phyloP scores from a whole-genome alignment of 176 grass and related monocot genomes.

The bread wheat (Triticum aestivum) region IWGSC_CS_RefSeq_v2.1 NC_057810.1:31247627-31248126 shows the following conservation, averaged over 20 bases:
- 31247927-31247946: not conserved
- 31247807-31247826: no score
- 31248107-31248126: conserved; percentile 23
- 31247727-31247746: no score
- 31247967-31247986: not conserved
- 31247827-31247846: no score
- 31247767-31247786: no score
- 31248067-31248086: not conserved
- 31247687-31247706: no score
- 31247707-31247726: no score
- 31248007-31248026: conserved; percentile 56
- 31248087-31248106: not conserved
- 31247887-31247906: conserved; percentile 38
- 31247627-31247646: no score
- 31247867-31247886: conserved; percentile 60
- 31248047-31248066: conserved; percentile 27
- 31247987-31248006: conserved; percentile 50
- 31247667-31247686: no score
- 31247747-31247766: no score
- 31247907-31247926: not conserved
- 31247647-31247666: no score
- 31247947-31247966: not conserved
- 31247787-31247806: no score
- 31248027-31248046: conserved; percentile 55
- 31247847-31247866: conserved; percentile 15